Percentiles rank a stretch among this genome's conserved stretches.
Conservation (phyloP, 495 filamentous ascomycete genomes). For the Cairneyella variabilis region DNA sequence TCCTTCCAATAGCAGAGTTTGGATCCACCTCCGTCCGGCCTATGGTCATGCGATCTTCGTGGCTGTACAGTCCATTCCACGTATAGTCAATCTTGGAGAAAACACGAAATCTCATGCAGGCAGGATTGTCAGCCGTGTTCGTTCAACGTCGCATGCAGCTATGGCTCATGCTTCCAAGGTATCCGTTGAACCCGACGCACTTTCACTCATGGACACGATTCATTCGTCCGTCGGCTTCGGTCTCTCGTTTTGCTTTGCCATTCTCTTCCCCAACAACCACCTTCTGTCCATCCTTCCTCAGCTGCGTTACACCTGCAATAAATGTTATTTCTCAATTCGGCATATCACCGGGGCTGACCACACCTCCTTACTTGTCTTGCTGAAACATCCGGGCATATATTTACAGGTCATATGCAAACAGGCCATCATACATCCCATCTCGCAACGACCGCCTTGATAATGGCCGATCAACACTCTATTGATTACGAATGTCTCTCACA, state of each 20-base stretch:
- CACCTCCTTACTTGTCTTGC: conserved; percentile 1
- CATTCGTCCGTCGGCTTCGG: conserved; percentile 9
- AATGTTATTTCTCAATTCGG: conserved; percentile 12
- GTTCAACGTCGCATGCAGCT: conserved; percentile 19
- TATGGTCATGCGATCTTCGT: conserved; percentile 15
- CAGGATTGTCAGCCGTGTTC: conserved; percentile 19
- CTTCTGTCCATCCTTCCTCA: conserved; percentile 1
- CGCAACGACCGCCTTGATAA: not conserved
- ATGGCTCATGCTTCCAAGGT: conserved; percentile 10
- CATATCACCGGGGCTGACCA: conserved; percentile 9
- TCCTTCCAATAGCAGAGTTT: conserved; percentile 8
- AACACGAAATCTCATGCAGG: conserved; percentile 2
- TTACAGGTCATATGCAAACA: conserved; percentile 18
- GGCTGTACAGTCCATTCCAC: conserved; percentile 4
- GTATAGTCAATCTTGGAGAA: not conserved
- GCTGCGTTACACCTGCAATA: conserved; percentile 8
- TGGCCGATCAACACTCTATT: conserved; percentile 7
- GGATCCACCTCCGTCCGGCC: not conserved
- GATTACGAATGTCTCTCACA: not conserved
- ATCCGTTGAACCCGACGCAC: conserved; percentile 10
- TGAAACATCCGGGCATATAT: conserved; percentile 16
- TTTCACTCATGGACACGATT: not conserved
- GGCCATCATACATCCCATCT: not conserved
- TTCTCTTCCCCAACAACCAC: not conserved
- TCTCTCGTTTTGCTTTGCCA: not conserved